Percentiles rank a stretch among this genome's conserved stretches.
Conservation (phyloP, 208 protist genomes). For the Crithidia expoeki region DNA sequence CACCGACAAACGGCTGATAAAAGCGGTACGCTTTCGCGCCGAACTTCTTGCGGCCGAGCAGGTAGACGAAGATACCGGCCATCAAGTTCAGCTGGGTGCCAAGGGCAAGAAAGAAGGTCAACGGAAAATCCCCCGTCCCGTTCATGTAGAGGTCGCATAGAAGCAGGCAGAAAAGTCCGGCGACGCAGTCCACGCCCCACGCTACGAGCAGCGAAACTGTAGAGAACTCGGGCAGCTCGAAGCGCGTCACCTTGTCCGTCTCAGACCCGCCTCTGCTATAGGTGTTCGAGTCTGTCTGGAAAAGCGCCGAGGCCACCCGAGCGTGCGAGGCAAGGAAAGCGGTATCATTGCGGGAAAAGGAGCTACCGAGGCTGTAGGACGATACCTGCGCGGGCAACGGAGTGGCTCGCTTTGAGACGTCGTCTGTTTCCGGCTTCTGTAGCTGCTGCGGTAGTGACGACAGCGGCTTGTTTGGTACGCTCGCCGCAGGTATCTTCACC, state of each 20-base stretch:
- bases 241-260: background rate
- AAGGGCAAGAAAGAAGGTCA: conserved; percentile 49
- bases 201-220: conserved; percentile 58
- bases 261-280: background rate
- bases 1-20: conserved; percentile 86
- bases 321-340: conserved; percentile 12
- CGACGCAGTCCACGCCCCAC: conserved; percentile 60
- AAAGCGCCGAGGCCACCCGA: background rate
- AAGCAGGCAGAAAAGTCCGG: conserved; percentile 49
- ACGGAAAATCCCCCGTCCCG: conserved; percentile 48
- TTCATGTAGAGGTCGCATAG: conserved; percentile 69
- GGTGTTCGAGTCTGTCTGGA: background rate
- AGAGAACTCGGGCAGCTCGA: conserved; percentile 55
- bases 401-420: background rate
- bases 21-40: conserved; percentile 55
- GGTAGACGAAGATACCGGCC: conserved; percentile 52
- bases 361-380: conserved; percentile 2
- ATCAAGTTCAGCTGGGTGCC: conserved; percentile 49
- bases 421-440: background rate
- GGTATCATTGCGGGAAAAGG: background rate
- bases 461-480: background rate
- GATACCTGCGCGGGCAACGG: background rate
- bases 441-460: background rate
- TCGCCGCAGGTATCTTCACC: conserved; percentile 1
- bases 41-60: conserved; percentile 50